Evolutionary conservation across 75 land plant genomes (phyloP).

Genomic region (Pinus albicaulis): DNA sequence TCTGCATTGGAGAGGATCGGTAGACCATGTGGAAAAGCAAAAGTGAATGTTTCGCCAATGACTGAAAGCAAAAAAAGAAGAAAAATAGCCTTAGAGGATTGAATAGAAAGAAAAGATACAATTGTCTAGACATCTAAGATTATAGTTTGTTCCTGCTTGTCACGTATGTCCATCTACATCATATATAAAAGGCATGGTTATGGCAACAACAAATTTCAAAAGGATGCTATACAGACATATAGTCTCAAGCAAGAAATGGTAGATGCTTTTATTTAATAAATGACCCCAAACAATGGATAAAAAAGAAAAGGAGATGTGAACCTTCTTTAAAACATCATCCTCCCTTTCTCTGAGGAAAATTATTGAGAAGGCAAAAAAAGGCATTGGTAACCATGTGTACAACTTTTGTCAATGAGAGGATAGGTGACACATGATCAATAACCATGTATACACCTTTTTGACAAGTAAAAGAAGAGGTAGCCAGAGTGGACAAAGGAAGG

Average conservation of each 20-base stretch:
- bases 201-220: not conserved
- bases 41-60: constrained; percentile 59
- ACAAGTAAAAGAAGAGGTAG: no score
- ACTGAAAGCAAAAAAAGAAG: constrained; percentile 30
- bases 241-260: not conserved
- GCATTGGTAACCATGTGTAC: no score
- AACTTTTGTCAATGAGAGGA: no score
- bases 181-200: not conserved
- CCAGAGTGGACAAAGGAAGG: no score
- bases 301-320: no score
- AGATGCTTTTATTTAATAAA: not conserved
- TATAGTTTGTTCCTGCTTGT: not conserved
- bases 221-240: not conserved
- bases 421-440: no score
- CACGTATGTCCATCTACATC: not conserved
- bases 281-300: no score
- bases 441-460: no score
- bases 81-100: constrained; percentile 2
- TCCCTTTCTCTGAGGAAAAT: no score
- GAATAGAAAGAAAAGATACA: not conserved
- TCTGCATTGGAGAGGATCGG: constrained; percentile 62
- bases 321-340: no score
- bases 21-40: constrained; percentile 31
- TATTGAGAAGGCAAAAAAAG: no score
- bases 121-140: not conserved